Evolutionary conservation across 305 asterid species (phyloP).

Genomic region (Rubia peregrina): DNA sequence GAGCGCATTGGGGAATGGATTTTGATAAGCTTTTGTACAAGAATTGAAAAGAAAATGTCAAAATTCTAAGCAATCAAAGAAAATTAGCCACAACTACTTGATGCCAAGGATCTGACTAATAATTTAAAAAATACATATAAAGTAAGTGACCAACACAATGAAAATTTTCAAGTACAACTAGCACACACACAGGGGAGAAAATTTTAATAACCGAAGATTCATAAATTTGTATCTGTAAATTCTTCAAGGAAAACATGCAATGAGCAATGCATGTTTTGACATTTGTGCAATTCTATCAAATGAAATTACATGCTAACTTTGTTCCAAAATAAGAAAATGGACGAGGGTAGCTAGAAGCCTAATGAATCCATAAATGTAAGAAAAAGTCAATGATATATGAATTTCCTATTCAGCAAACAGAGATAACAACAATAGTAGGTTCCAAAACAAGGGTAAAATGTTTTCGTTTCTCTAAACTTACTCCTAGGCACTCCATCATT

Average conservation of each 20-base stretch:
- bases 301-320: background rate
- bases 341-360: background rate
- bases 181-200: background rate
- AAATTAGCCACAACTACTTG: background rate
- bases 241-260: too few relatives aligned
- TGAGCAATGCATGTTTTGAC: too few relatives aligned
- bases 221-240: background rate
- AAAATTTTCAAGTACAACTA: background rate
- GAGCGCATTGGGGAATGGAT: constrained; percentile 99
- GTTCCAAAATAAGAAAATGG: background rate
- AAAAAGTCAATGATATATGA: too few relatives aligned
- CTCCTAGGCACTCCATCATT: constrained; percentile 98
- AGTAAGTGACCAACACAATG: background rate
- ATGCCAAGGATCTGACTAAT: background rate
- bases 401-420: background rate
- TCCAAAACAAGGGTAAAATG: background rate
- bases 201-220: background rate
- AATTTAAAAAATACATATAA: background rate
- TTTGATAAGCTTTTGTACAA: constrained; percentile 56
- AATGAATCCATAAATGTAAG: too few relatives aligned
- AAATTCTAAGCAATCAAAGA: background rate
- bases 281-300: background rate
- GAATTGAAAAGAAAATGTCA: background rate
- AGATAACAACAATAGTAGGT: background rate
- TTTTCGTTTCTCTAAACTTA: constrained; percentile 32